phyloP scores from a whole-genome alignment of 2,329 filamentous ascomycete genomes.

The Immersiporthe knoxdaviesiana region DNA sequence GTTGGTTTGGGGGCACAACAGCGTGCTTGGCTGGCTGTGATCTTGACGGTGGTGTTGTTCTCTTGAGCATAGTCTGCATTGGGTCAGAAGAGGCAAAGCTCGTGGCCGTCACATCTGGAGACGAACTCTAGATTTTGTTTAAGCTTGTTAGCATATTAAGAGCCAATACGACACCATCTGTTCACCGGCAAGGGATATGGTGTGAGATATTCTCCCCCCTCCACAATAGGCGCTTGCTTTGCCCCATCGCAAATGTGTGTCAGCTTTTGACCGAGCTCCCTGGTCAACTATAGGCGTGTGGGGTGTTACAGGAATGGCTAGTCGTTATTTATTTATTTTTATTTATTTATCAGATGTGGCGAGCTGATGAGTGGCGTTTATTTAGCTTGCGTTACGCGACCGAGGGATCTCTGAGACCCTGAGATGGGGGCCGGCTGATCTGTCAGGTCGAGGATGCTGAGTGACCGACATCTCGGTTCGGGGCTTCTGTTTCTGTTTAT shows the following conservation, averaged over 20 bases:
- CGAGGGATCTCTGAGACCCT: conserved; percentile 53
- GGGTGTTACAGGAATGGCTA: conserved; percentile 61
- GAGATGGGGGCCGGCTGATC: conserved; percentile 59
- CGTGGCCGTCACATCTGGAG: no score
- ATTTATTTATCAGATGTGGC: conserved; percentile 57
- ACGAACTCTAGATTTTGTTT: no score
- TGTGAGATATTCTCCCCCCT: no score
- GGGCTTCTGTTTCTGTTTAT: not conserved
- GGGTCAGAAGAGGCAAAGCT: no score
- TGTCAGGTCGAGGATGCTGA: conserved; percentile 55
- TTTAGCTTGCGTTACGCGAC: conserved; percentile 61
- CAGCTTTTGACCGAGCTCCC: not conserved
- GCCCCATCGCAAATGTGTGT: not conserved
- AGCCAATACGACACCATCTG: no score
- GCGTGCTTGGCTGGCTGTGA: no score
- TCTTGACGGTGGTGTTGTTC: no score
- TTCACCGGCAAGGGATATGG: no score
- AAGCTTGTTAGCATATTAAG: no score
- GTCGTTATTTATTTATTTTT: conserved; percentile 63
- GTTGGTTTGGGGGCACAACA: no score
- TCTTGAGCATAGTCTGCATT: no score
- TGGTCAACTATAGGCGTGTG: conserved; percentile 54
- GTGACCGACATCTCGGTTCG: not conserved
- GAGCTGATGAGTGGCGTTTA: conserved; percentile 58
- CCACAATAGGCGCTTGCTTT: no score